Percentiles rank a stretch among this genome's conserved stretches.
Evolutionary conservation across 768 basidiomycete species (phyloP).

Genomic region (Cystofilobasidium capitatum): DNA sequence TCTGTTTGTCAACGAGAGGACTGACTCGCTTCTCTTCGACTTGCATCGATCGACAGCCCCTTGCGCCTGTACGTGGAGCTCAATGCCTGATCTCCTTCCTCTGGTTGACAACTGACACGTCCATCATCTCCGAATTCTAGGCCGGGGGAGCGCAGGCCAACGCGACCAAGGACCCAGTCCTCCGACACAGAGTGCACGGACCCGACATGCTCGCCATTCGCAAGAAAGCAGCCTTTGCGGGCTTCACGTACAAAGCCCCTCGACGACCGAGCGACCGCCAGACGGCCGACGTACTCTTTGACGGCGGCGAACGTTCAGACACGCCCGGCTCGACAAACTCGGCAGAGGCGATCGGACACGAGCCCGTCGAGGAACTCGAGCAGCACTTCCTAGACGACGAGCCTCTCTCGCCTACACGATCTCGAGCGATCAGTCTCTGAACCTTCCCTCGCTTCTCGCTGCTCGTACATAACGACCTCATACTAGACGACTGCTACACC

Average conservation of each 20-base stretch:
- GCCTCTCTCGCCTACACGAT: too few relatives aligned
- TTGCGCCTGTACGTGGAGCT: neutral
- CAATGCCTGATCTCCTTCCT: neutral
- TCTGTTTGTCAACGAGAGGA: neutral
- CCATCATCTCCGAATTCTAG: conserved; percentile 73
- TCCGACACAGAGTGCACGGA: conserved; percentile 76
- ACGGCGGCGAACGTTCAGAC: too few relatives aligned
- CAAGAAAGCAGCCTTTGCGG: conserved; percentile 47
- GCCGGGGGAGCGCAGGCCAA: conserved; percentile 60
- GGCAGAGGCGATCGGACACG: too few relatives aligned
- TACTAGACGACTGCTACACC: too few relatives aligned
- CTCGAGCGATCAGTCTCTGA: too few relatives aligned
- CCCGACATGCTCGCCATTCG: conserved; percentile 77
- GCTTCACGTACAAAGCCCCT: conserved; percentile 24
- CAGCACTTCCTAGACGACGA: too few relatives aligned
- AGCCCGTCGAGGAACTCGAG: too few relatives aligned
- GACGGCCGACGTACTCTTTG: too few relatives aligned
- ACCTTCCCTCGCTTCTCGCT: too few relatives aligned
- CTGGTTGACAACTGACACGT: conserved; percentile 6
- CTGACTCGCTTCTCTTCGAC: neutral
- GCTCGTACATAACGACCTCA: too few relatives aligned
- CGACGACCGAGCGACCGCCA: too few relatives aligned
- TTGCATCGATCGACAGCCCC: neutral
- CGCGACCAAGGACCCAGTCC: conserved; percentile 77
- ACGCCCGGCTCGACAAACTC: too few relatives aligned